Conservation (phyloP, 2,329 filamentous ascomycete species). For the Arthroderma uncinatum region DNA sequence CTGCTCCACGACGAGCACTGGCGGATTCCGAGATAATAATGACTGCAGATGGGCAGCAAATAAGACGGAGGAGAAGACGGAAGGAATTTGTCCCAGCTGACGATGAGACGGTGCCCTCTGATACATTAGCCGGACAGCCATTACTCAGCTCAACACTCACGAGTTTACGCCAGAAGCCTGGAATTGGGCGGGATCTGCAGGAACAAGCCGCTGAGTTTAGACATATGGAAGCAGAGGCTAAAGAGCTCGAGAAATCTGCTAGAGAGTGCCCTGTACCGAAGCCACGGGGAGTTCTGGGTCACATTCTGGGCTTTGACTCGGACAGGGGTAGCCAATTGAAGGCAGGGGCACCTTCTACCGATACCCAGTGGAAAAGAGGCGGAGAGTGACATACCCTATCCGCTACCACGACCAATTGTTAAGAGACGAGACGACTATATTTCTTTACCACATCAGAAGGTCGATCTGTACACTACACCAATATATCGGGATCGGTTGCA, state of each 20-base stretch:
- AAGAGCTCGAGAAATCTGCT: constrained; percentile 35
- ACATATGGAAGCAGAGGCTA: constrained; percentile 33
- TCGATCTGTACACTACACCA: background rate
- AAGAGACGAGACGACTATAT: background rate
- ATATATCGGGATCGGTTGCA: background rate
- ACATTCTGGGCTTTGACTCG: constrained; percentile 58
- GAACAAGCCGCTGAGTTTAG: constrained; percentile 37
- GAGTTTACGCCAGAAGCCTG: background rate
- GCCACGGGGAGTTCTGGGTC: constrained; percentile 64
- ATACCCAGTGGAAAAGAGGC: background rate
- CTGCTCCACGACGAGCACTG: constrained; percentile 62
- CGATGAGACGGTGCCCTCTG: background rate
- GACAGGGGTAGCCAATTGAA: constrained; percentile 5
- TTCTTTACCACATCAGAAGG: background rate
- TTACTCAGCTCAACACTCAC: background rate
- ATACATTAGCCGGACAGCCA: background rate
- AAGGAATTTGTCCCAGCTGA: constrained; percentile 20
- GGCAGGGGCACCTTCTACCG: background rate
- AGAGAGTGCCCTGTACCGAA: constrained; percentile 90
- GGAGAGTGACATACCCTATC: background rate
- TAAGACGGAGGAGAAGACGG: constrained; percentile 27
- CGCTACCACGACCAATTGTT: background rate
- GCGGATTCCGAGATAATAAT: constrained; percentile 52
- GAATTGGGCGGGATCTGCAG: constrained; percentile 7
- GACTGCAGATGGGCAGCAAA: constrained; percentile 33